Conservation (phyloP, 2,329 filamentous ascomycete genomes). For the Botrytis deweyae region DNA sequence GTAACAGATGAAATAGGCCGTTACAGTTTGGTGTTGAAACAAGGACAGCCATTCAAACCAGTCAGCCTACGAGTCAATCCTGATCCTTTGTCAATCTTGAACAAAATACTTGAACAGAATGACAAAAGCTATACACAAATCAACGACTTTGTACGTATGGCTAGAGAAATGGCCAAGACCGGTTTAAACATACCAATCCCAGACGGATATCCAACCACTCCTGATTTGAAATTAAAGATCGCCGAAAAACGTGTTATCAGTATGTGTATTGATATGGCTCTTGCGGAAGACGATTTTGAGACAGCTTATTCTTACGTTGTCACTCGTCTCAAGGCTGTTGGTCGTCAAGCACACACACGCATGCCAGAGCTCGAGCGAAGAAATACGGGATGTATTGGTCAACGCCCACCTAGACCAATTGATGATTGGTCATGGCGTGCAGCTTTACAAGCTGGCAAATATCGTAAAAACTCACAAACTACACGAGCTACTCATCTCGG, state of each 20-base stretch:
- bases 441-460: slow-evolving; percentile 74
- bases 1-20: slow-evolving; percentile 74
- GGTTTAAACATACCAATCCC: slow-evolving; percentile 44
- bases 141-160: slow-evolving; percentile 70
- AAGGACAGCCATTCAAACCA: slow-evolving; percentile 76
- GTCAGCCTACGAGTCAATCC: slow-evolving; percentile 74
- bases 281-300: slow-evolving; percentile 78
- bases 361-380: slow-evolving; percentile 28
- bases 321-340: slow-evolving; percentile 57
- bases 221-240: slow-evolving; percentile 33
- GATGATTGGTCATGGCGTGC: slow-evolving; percentile 78
- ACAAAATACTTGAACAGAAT: slow-evolving; percentile 75
- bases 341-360: slow-evolving; percentile 34
- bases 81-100: slow-evolving; percentile 72
- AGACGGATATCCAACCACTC: slow-evolving; percentile 18
- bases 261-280: slow-evolving; percentile 77
- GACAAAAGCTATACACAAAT: slow-evolving; percentile 70
- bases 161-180: slow-evolving; percentile 62
- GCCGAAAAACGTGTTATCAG: slow-evolving; percentile 69
- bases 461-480: slow-evolving; percentile 57
- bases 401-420: slow-evolving; percentile 32
- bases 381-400: slow-evolving; percentile 32
- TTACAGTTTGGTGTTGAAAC: slow-evolving; percentile 75
- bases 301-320: slow-evolving; percentile 83
- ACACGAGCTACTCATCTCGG: slow-evolving; percentile 59